Base-by-base conservation (phyloP, 1,284 basidiomycete species). In the Entoloma clypeatum region DNA sequence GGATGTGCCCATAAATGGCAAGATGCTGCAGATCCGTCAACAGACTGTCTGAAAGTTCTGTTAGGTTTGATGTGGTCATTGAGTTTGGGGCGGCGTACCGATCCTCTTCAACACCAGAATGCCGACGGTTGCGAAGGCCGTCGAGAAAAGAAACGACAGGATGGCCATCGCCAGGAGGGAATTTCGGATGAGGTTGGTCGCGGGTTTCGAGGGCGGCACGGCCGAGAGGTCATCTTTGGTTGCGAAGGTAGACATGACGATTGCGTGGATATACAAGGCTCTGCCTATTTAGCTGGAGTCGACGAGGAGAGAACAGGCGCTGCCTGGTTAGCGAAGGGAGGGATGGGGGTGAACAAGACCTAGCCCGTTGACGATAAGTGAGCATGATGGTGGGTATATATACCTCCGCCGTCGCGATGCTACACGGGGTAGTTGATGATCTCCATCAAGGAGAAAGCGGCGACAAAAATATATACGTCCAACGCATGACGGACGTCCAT, bases 1-100 rank as follows among this genome's bases (percentile, higher is more conserved):
- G 36, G 9, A 53, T 47, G 21, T 56, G 47, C 34, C 53, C 50
- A 25, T 39, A 48, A 21, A 51, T 14, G 10, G 49, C 39, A 7
- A 49, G 17, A 10, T 42, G 48, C 38, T 53, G 48, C 3, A 54
- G 28, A 3, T 50, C 49, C 3, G 39, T 31, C 28, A 56, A 19
- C 14, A 45, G 42, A 36, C 30, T 34, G 28, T 45, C 52, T 53
- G 13, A 10, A 5, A 1, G 26, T 22, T 9, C 23, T 16, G 11
- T 32, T 10, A 33, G 28, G 5, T n/a, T 16, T 16, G 14, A 24
- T n/a, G 5, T 21, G 10, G 8, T 16, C 18, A 17, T 10, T 13
- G 17, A 11, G 8, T 16, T 4, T 9, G 7, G 7, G 8, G 29
- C n/a, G n/a, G 39, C 41, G 29, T 16, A 46, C 50, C 39, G 16